Evolutionary conservation across 768 basidiomycete genomes (phyloP).

Genomic region (Nidularia sp.): DNA sequence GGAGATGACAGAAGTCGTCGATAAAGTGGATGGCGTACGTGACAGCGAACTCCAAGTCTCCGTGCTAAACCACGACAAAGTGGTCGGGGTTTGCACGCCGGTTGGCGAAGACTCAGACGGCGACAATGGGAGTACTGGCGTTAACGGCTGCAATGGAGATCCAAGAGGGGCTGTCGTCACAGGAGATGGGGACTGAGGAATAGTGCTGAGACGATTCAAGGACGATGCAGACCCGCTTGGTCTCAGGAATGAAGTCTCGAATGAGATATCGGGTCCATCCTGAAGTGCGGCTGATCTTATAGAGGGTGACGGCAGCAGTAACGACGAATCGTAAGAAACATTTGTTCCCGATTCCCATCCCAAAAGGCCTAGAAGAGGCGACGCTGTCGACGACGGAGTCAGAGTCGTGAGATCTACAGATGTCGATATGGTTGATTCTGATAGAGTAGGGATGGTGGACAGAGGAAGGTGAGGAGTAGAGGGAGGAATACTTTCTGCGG

Average conservation of each 20-base stretch:
- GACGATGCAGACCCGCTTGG: slow-evolving; percentile 54
- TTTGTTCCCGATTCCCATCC: slow-evolving; percentile 64
- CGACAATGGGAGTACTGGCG: slow-evolving; percentile 32
- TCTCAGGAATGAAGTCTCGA: slow-evolving; percentile 71
- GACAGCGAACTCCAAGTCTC: slow-evolving; percentile 28
- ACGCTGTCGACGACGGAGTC: slow-evolving; percentile 29
- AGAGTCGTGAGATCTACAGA: slow-evolving; percentile 39
- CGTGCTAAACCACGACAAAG: slow-evolving; percentile 21
- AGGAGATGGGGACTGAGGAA: slow-evolving; percentile 29
- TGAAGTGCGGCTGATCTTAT: slow-evolving; percentile 46
- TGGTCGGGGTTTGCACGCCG: slow-evolving; percentile 27
- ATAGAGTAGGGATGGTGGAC: slow-evolving; percentile 18
- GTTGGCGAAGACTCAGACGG: slow-evolving; percentile 23
- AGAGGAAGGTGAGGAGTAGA: slow-evolving; percentile 9
- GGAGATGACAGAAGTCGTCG: slow-evolving; percentile 33
- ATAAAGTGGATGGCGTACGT: slow-evolving; percentile 32
- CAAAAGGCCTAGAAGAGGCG: slow-evolving; percentile 31
- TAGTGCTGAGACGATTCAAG: slow-evolving; percentile 35
- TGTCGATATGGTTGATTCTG: slow-evolving; percentile 24
- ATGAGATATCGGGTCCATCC: slow-evolving; percentile 61
- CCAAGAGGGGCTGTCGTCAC: slow-evolving; percentile 23
- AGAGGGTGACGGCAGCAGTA: slow-evolving; percentile 70
- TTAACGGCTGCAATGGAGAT: slow-evolving; percentile 31
- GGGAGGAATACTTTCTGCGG: slow-evolving; percentile 19
- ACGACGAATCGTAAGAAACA: slow-evolving; percentile 71